Conservation (phyloP, 179 eudicot genomes). For the Silene coronaria region DNA sequence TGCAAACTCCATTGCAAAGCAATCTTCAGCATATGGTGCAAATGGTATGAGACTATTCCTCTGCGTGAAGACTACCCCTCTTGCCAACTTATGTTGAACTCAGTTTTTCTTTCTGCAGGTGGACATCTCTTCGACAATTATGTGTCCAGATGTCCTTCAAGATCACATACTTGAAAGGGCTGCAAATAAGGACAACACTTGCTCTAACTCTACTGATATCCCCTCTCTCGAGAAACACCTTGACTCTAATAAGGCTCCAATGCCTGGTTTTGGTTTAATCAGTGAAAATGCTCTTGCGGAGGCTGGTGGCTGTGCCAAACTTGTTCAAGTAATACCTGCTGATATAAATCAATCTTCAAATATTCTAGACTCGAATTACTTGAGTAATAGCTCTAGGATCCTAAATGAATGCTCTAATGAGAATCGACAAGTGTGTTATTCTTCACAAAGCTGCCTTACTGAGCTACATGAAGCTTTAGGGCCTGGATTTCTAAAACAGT, state of each 20-base stretch:
- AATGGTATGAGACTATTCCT: conserved; percentile 34
- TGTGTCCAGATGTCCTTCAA: conserved; percentile 33
- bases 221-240: conserved; percentile 27
- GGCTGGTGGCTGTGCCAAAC: conserved; percentile 23
- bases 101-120: conserved; percentile 36
- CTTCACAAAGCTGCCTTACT: conserved; percentile 31
- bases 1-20: conserved; percentile 24
- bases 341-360: conserved; percentile 22
- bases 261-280: conserved; percentile 22
- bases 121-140: conserved; percentile 31
- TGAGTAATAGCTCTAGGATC: conserved; percentile 17
- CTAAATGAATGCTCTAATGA: conserved; percentile 13
- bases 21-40: conserved; percentile 28
- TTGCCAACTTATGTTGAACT: conserved; percentile 14
- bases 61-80: background rate
- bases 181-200: conserved; percentile 25
- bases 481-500: conserved; percentile 45
- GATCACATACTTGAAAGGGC: conserved; percentile 26
- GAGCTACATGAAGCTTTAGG: conserved; percentile 83
- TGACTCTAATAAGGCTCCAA: conserved; percentile 17
- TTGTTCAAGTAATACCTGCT: conserved; percentile 33
- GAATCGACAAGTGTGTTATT: conserved; percentile 13
- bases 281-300: conserved; percentile 25
- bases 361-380: conserved; percentile 11
- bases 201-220: conserved; percentile 22